Evolutionary conservation across 164 flowering plant species (phyloP).

Genomic region (Tinospora cordifolia): DNA sequence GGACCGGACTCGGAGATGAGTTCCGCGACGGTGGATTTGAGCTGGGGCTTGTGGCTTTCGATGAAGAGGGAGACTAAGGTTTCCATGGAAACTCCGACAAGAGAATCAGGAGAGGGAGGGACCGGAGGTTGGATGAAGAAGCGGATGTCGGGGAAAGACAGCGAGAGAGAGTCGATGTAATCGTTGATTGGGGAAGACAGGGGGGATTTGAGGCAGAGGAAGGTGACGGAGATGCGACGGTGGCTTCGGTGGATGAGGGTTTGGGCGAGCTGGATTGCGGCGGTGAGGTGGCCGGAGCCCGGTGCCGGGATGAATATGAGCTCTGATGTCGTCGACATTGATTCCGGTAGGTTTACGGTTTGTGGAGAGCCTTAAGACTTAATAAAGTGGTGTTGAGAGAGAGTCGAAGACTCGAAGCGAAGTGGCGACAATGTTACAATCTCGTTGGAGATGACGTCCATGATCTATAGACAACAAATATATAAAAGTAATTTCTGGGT

Average conservation of each 20-base stretch:
- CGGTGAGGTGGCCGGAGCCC: constrained; percentile 5
- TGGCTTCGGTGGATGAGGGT: background rate
- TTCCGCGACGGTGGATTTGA: constrained; percentile 8
- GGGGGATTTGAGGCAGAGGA: constrained; percentile 12
- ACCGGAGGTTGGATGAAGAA: constrained; percentile 11
- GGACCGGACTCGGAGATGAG: background rate
- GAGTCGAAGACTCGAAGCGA: too few species aligned
- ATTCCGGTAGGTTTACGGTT: too few species aligned
- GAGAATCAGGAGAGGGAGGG: background rate
- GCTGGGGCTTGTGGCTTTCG: constrained; percentile 9
- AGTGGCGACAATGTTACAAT: too few species aligned
- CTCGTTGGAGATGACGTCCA: too few species aligned
- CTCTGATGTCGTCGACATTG: background rate
- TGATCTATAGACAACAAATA: too few species aligned
- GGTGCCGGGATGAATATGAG: constrained; percentile 8
- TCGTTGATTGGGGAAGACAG: background rate
- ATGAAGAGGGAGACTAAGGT: constrained; percentile 6
- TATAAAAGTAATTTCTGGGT: too few species aligned
- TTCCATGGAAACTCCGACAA: background rate
- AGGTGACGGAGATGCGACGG: constrained; percentile 14
- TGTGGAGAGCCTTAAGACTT: too few species aligned
- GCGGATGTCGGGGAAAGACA: constrained; percentile 1
- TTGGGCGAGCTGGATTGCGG: constrained; percentile 7
- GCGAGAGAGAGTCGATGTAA: constrained; percentile 1
- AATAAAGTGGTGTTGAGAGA: too few species aligned